Evolutionary conservation across 768 basidiomycete species (phyloP), one percentile per base, ranked within the genome.

Genomic region (Gloeostereum incarnatum): DNA sequence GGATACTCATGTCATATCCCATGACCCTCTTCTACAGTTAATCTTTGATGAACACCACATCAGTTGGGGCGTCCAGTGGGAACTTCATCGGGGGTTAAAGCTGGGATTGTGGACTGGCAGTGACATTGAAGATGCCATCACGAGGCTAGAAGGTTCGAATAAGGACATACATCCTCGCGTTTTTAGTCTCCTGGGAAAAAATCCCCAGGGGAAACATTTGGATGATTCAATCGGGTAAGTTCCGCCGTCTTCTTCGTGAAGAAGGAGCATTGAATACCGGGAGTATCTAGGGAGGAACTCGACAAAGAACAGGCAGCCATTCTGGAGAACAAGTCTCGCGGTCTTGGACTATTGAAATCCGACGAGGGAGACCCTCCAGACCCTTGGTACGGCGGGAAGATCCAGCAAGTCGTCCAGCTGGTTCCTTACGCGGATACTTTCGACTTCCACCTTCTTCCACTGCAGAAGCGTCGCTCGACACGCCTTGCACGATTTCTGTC

Each of bases 251-350:
- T 18, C 42, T 8, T 42, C 29, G 20, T 19, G 17, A 30, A n/a
- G 35, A 0, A 31, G 8, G 17, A 16, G 18, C 37, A 11, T 43
- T 39, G 23, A 44, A 31, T 20, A n/a, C n/a, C 17, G 11, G 19
- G 35, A 27, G 16, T 10, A 7, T 19, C n/a, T n/a, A 73, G 73
- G 67, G 38, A 57, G 33, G 71, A 75, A 40, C 65, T 79, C 1
- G 82, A 85, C 49, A 68, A 79, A 0, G 85, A 88, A 45, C 75
- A 85, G 37, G 55, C 52, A 0, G 81, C 81, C 0, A 67, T 82
- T 2, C 3, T 62, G 1, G 81, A 86, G 45, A 65, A 72, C 36
- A 38, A 46, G 8, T 60, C 50, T 18, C 76, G 81, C 3, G 79
- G 80, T 2, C 53, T 86, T 0, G 84, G 84, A 0, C 60, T 80